Evolutionary conservation across 305 asterid species (phyloP), one percentile per base, ranked within the genome.

Genomic region (Fraxinus angustifolia): DNA sequence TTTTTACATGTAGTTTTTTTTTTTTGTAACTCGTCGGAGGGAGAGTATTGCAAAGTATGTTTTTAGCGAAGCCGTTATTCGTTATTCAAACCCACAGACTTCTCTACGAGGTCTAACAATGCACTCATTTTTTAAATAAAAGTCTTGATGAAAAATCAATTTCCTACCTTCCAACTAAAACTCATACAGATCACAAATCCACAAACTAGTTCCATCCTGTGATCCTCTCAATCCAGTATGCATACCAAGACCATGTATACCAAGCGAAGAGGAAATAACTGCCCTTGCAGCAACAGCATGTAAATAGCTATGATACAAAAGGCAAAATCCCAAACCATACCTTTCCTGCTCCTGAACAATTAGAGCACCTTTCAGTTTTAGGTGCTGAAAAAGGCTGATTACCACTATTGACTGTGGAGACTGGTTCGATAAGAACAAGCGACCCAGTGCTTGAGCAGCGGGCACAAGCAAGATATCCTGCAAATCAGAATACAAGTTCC

Each of bases 391-490:
- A 86, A 68, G 94, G 93, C 88, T 83, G 82, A 82, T 87, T 89
- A 33, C 89, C 90, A 3, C 90, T 84, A 79, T 87, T 85, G 58
- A 88, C 60, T 11, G 91, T 85, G 10, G 97, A 88, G 82, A 91
- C 91, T 67, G 97, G 96, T 82, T 94, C 92, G 5, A 88, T 86
- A 85, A 93, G 98, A 85, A 95, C 91, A 71, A 93, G 90, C 35
- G 95, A 91, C 68, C 98, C 99, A 42, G 93, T 85, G 88, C 89
- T 93, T 76, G 97, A 88, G 85, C 99, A 95, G 68, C 97, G 95
- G 84, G 98, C 99, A 84, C 99, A 95, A 30, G 99, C 97, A 56
- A 95, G 98, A 89, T 95, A 95, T 79, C 99, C 98, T 95, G 92
- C 80, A 88, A 70, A 77, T 74, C 28, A 42, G 26, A 53, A 75